These are phyloP conservation scores for Roridomyces roridus DNA, from an alignment of 768 basidiomycete genomes.

Conservation along the genomic window DNA sequence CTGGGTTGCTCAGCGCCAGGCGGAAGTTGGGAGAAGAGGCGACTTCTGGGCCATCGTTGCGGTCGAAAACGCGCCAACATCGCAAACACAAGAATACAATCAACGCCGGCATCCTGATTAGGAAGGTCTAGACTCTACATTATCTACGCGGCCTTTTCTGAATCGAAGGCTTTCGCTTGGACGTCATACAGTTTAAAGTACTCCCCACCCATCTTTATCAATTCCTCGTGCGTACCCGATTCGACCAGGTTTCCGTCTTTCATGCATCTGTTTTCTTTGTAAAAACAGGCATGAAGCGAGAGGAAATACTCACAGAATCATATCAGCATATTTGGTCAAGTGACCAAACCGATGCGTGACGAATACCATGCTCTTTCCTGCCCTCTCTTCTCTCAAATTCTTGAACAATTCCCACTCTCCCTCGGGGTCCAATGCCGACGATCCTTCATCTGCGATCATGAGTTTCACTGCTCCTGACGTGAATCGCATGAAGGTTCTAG, in stretches of 20 bases:
- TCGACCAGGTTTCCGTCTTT: constrained; percentile 38
- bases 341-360: constrained; percentile 48
- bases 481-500: constrained; percentile 49
- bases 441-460: constrained; percentile 48
- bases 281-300: not conserved
- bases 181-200: constrained; percentile 35
- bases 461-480: constrained; percentile 36
- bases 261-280: constrained; percentile 30
- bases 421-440: constrained; percentile 46
- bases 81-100: not conserved
- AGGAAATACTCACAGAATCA: constrained; percentile 39
- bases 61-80: constrained; percentile 18
- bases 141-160: not conserved
- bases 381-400: constrained; percentile 33
- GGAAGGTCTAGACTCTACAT: not conserved
- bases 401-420: constrained; percentile 42
- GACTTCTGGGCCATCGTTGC: constrained; percentile 5
- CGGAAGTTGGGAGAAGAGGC: not conserved
- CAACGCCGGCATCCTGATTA: constrained; percentile 1
- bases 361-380: constrained; percentile 46
- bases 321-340: constrained; percentile 41
- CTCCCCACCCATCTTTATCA: constrained; percentile 29
- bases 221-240: constrained; percentile 34
- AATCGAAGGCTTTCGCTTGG: constrained; percentile 26
- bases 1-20: not conserved